Conservation (phyloP, 2,329 filamentous ascomycete genomes). For the Metarhizium rileyi region DNA sequence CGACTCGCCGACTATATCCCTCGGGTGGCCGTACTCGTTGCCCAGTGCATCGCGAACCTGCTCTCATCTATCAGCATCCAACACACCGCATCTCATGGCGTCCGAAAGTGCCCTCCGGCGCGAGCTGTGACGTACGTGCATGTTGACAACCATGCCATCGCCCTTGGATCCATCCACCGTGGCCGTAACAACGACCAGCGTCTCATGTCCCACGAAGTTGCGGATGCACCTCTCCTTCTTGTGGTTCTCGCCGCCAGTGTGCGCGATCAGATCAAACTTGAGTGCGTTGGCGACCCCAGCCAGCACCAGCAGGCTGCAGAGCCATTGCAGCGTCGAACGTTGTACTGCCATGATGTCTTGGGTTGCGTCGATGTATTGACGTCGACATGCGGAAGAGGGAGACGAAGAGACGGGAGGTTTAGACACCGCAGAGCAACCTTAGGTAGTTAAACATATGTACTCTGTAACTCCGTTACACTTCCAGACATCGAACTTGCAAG, state of each 20-base stretch:
- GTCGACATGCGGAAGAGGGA: conserved; percentile 4
- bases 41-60: conserved; percentile 92
- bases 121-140: conserved; percentile 57
- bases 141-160: conserved; percentile 88
- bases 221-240: conserved; percentile 83
- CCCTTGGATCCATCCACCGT: conserved; percentile 77
- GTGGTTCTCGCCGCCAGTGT: conserved; percentile 36
- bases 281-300: conserved; percentile 54
- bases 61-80: background rate
- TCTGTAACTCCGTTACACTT: too few relatives aligned
- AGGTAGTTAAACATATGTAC: too few relatives aligned
- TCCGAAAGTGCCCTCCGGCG: background rate
- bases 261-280: conserved; percentile 85
- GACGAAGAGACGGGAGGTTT: background rate
- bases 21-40: conserved; percentile 90
- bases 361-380: conserved; percentile 3
- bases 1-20: conserved; percentile 84
- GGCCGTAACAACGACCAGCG: conserved; percentile 89
- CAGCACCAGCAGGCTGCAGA: conserved; percentile 49
- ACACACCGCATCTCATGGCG: too few relatives aligned
- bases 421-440: too few relatives aligned
- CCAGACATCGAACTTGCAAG: conserved; percentile 7
- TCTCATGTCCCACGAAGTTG: conserved; percentile 89
- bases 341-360: conserved; percentile 35
- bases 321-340: conserved; percentile 44